Evolutionary conservation across 2,329 filamentous ascomycete genomes (phyloP), one percentile per base, ranked within the genome.

Genomic region (Exserohilum rostratum): DNA sequence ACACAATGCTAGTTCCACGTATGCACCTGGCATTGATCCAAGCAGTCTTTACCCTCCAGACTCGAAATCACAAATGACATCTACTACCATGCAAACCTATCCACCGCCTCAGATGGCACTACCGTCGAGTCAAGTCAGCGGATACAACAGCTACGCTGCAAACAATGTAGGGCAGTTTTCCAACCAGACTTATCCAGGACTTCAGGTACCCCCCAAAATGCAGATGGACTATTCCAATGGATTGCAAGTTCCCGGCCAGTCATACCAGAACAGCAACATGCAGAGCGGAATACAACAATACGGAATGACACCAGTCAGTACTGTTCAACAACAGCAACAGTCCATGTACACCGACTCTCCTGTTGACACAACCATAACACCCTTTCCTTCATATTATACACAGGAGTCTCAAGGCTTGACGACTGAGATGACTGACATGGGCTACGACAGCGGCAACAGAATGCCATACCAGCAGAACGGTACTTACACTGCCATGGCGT

Each of bases 81-180:
- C 72, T 12, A 65, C 53, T 44, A 61, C 55, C 5, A 76, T 75
- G 70, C 73, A 76, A 42, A 74, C 72, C 1, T 77, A 76, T 48
- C 74, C 72, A 17, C 74, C 73, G 39, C 72, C 73, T 29, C 73
- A 76, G 37, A 63, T 73, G 57, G 58, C 68, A 45, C 62, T 58
- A 2, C 63, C 64, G 45, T 50, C 55, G 13, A 49, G 49, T 13
- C 69, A 66, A 25, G 40, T 46, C 18, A 68, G 59, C 43, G 54
- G 46, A 2, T 72, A 68, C 55, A 49, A 60, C 13, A 65, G 58
- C 17, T 72, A 64, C 48, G 53, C 50, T 10, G 53, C 58, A 13
- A 65, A 64, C 15, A 65, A 57, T 15, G 34, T 50, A 10, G 57
- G 60, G 6, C 53, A 44, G 5, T 72, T 66, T 44, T 39, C 65